Evolutionary conservation across 2,329 filamentous ascomycete species (phyloP).

Genomic region (Arthrobotrys musiformis): DNA sequence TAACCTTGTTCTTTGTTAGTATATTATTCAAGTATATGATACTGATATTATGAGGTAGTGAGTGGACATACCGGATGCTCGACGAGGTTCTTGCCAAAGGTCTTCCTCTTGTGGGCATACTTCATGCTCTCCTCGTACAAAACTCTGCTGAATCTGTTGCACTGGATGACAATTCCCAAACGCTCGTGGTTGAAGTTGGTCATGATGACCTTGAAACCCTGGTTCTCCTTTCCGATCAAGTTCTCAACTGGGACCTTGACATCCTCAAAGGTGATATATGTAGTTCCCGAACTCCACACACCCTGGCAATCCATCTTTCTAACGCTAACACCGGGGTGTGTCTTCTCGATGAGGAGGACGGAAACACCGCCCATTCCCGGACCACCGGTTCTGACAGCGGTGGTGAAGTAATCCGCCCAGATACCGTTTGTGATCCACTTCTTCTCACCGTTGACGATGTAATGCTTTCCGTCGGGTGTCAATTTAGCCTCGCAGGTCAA

Average conservation of each 20-base stretch:
- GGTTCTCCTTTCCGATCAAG: slow-evolving; percentile 95
- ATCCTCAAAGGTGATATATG: slow-evolving; percentile 98
- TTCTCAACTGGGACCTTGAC: slow-evolving; percentile 99
- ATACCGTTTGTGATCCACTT: slow-evolving; percentile 99
- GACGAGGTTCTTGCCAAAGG: slow-evolving; percentile 95
- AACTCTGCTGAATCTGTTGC: slow-evolving; percentile 90
- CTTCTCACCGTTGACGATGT: slow-evolving; percentile 99
- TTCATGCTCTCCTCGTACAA: slow-evolving; percentile 97
- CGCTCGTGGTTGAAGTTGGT: slow-evolving; percentile 99
- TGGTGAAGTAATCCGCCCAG: slow-evolving; percentile 97
- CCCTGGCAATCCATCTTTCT: slow-evolving; percentile 98
- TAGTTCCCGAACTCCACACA: slow-evolving; percentile 93
- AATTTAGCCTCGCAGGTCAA: slow-evolving; percentile 95
- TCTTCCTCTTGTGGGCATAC: slow-evolving; percentile 96
- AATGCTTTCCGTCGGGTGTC: slow-evolving; percentile 95
- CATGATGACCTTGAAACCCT: slow-evolving; percentile 97
- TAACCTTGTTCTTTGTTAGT: slow-evolving; percentile 68
- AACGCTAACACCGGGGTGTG: slow-evolving; percentile 84
- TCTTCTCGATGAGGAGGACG: slow-evolving; percentile 90
- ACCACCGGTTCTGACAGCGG: slow-evolving; percentile 88
- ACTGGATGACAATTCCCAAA: slow-evolving; percentile 98
- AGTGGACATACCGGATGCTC: slow-evolving; percentile 74
- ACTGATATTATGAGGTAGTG: not conserved
- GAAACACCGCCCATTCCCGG: slow-evolving; percentile 92
- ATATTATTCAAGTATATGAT: not conserved